Conservation (phyloP, 2,329 filamentous ascomycete species). For the Phyllosticta paracitricarpa region DNA sequence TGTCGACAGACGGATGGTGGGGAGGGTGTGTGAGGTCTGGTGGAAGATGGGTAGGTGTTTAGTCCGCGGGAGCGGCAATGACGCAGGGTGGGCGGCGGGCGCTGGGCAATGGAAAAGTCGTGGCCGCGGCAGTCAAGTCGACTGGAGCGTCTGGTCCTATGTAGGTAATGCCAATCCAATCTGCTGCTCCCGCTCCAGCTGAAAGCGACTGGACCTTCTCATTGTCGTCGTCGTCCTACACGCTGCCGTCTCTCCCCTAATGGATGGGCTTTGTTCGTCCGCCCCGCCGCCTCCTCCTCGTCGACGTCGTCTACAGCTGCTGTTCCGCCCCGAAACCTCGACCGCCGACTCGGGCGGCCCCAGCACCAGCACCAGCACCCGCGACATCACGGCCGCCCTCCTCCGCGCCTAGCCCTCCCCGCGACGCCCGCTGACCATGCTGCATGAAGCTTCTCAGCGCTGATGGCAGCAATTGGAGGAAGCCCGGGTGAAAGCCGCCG, state of each 20-base stretch:
- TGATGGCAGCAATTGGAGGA: conserved; percentile 12
- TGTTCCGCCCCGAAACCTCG: neutral
- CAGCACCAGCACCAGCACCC: neutral
- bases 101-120: neutral
- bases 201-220: neutral
- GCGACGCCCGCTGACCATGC: conserved; percentile 8
- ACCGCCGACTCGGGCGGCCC: conserved; percentile 7
- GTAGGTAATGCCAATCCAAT: neutral
- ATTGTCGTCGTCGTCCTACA: neutral
- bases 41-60: neutral
- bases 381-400: conserved; percentile 1
- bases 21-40: neutral
- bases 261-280: conserved; percentile 11
- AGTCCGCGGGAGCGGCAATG: neutral
- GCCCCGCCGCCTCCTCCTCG: conserved; percentile 2
- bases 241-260: conserved; percentile 1
- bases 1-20: neutral
- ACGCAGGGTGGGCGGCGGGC: conserved; percentile 1
- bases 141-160: neutral
- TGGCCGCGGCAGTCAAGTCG: conserved; percentile 1
- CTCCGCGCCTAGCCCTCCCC: neutral
- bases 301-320: conserved; percentile 2
- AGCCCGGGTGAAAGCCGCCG: conserved; percentile 12
- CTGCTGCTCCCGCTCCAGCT: conserved; percentile 1
- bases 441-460: conserved; percentile 9